Percentiles rank a stretch among this genome's conserved stretches.
These are phyloP conservation scores for Phytophthora multivora DNA, from an alignment of 352 stramenopile genomes.

Conservation along the genomic window DNA sequence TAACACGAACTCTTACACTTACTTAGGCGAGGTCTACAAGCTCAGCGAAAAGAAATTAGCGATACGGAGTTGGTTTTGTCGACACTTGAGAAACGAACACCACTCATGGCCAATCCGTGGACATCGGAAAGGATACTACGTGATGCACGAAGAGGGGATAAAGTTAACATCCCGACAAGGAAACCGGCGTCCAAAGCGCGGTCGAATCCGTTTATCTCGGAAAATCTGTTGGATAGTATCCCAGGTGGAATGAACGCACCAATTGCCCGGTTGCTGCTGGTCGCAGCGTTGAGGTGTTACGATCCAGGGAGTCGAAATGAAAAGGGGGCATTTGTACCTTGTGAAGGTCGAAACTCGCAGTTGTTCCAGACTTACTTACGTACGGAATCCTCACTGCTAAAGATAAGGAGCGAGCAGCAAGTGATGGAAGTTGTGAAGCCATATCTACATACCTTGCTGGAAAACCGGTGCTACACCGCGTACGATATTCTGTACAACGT, in stretches of 20 bases:
- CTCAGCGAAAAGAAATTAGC: conserved; percentile 45
- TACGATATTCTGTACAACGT: conserved; percentile 66
- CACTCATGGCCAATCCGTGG: conserved; percentile 64
- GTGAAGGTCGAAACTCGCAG: conserved; percentile 35
- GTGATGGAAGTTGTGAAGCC: conserved; percentile 47
- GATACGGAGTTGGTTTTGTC: conserved; percentile 46
- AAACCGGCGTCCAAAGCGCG: conserved; percentile 2
- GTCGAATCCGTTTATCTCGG: conserved; percentile 29
- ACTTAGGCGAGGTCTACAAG: conserved; percentile 54
- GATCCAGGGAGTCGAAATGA: conserved; percentile 35
- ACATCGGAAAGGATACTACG: conserved; percentile 44
- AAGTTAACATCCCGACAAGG: background rate
- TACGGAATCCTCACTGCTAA: conserved; percentile 39
- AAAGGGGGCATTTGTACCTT: conserved; percentile 44
- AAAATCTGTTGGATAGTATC: conserved; percentile 60
- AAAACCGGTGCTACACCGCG: conserved; percentile 56
- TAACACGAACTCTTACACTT: background rate
- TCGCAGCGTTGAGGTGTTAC: conserved; percentile 55
- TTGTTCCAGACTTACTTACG: conserved; percentile 52
- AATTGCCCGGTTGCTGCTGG: conserved; percentile 47
- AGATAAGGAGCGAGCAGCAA: conserved; percentile 66
- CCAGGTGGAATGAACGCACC: conserved; percentile 56
- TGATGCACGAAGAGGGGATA: conserved; percentile 7
- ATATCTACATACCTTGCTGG: conserved; percentile 37
- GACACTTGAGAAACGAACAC: conserved; percentile 44